Conservation (phyloP, 148 eudicot genomes). For the Nyssa sinensis region DNA sequence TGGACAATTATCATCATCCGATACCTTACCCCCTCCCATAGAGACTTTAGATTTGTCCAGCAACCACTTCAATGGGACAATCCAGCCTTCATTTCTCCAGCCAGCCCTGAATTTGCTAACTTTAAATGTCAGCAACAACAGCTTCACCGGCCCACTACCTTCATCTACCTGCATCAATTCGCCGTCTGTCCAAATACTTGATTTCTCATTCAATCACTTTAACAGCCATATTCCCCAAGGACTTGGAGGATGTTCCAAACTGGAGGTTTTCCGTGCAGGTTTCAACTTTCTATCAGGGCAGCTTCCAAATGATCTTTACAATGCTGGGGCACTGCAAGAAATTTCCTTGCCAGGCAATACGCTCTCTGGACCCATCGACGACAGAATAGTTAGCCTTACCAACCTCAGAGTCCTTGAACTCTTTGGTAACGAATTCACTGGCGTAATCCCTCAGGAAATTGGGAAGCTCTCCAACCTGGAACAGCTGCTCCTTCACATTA, state of each 20-base stretch:
- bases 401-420: constrained; percentile 50
- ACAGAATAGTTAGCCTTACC: constrained; percentile 43
- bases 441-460: constrained; percentile 53
- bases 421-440: constrained; percentile 50
- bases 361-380: constrained; percentile 44
- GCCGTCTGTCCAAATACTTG: constrained; percentile 45
- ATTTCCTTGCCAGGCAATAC: constrained; percentile 62
- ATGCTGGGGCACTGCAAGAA: constrained; percentile 35
- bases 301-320: constrained; percentile 52
- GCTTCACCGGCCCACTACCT: constrained; percentile 56
- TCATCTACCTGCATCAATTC: constrained; percentile 43
- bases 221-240: constrained; percentile 45
- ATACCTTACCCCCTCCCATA: constrained; percentile 40
- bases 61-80: constrained; percentile 53
- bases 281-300: constrained; percentile 52
- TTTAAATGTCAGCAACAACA: constrained; percentile 61
- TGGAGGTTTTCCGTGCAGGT: constrained; percentile 59
- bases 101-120: constrained; percentile 42
- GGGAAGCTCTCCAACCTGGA: constrained; percentile 62
- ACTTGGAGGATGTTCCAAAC: constrained; percentile 47
- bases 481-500: constrained; percentile 62
- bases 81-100: constrained; percentile 39
- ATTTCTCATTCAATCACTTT: constrained; percentile 61
- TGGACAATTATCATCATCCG: constrained; percentile 41
- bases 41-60: constrained; percentile 46